Base-by-base conservation (phyloP, 2,329 filamentous ascomycete species). In the Escovopsis sp. region DNA sequence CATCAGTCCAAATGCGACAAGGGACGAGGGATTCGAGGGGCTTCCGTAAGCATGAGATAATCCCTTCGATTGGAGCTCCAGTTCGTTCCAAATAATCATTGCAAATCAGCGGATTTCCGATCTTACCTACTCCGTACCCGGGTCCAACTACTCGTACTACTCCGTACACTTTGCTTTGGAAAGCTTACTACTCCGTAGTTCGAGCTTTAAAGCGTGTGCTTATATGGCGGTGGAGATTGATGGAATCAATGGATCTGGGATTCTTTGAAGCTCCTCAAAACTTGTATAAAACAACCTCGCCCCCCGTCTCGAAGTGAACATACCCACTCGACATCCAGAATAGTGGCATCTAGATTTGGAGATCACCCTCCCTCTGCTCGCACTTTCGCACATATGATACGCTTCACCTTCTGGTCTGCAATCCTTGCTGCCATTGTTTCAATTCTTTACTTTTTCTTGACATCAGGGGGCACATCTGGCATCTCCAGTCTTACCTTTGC, bases 331-430 rank as follows among this genome's bases (percentile, higher is more conserved):
- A 30, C 8, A 11, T 30, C 3, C 27, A 30, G 8, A 30, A 6
- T 20, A 20, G 20, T 20, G 20, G 20, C 3, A 20, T 20, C 20
- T 4, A 20, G 20, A 6, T 48, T 43, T 14, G 45, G 45, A 47
- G n/a, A 9, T 58, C 58, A 54, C 51, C 43, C 47, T 39, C 27
- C 27, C 38, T 27, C 58, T 56, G 52, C 14, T 7, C 30, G 5
- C 37, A 40, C 35, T 11, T 15, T 33, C 43, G 50, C 61, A 64
- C 64, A 64, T 60, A 65, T 65, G 61, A 51, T 51, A 47, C 61
- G 58, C 37, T 47, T 58, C 50, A 46, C 52, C 46, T 48, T 55
- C 44, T 42, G 53, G 37, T 45, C 50, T 53, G 58, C 58, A 44
- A 53, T 62, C 56, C 51, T 64, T 39, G 53, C 59, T 50, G 52